These are phyloP conservation scores for Picochlorum sp. DNA, from an alignment of 139 green algal genomes.

Conservation along the genomic window DNA sequence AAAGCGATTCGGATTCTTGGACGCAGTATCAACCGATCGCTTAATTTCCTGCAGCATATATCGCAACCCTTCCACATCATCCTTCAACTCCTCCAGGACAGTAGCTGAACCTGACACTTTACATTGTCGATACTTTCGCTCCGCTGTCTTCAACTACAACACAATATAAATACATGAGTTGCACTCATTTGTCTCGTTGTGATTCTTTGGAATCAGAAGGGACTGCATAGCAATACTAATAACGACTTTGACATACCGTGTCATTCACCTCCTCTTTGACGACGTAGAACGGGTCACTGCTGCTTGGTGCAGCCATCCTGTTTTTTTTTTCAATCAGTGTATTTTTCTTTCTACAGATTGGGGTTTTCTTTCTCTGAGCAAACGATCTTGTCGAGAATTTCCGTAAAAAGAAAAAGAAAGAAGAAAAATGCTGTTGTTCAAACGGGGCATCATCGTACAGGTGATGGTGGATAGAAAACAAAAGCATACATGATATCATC, in stretches of 20 bases:
- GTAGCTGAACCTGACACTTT: slow-evolving; percentile 5
- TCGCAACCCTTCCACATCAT: slow-evolving; percentile 40
- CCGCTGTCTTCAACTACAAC: background rate
- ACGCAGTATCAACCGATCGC: slow-evolving; percentile 59
- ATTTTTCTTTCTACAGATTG: too few species aligned
- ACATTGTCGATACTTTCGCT: background rate
- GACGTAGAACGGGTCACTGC: slow-evolving; percentile 26
- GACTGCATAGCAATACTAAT: too few species aligned
- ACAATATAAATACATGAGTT: too few species aligned
- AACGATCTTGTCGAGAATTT: too few species aligned
- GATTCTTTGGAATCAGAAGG: too few species aligned
- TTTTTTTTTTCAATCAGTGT: background rate
- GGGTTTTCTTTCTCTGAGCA: too few species aligned
- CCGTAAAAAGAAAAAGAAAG: too few species aligned
- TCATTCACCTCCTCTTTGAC: slow-evolving; percentile 26
- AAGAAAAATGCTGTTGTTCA: too few species aligned
- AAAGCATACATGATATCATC: too few species aligned
- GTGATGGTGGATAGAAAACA: too few species aligned
- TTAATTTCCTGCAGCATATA: slow-evolving; percentile 60
- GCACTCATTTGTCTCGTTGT: too few species aligned
- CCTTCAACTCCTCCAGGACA: slow-evolving; percentile 17
- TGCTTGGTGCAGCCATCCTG: slow-evolving; percentile 3
- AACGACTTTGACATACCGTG: slow-evolving; percentile 12
- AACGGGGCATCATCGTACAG: too few species aligned
- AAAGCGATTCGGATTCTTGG: slow-evolving; percentile 66